phyloP scores from a whole-genome alignment of 2,329 filamentous ascomycete genomes.

The Sordariomycetes sp. region DNA sequence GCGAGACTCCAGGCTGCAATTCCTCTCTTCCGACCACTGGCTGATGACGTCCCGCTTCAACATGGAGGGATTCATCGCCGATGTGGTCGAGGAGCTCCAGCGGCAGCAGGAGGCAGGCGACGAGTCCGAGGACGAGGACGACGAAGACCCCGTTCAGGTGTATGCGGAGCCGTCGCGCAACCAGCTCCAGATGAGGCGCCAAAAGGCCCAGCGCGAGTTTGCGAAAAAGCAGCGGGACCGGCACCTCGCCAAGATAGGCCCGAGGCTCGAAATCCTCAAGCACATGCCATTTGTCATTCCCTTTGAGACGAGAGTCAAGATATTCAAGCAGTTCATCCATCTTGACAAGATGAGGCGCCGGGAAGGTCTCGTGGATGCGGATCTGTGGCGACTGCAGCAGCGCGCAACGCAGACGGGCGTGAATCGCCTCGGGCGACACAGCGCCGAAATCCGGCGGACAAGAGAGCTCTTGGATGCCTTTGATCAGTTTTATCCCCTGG shows the following conservation, averaged over 20 bases:
- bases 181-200: conserved; percentile 52
- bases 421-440: conserved; percentile 2
- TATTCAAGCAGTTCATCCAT: conserved; percentile 86
- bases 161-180: conserved; percentile 34
- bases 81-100: conserved; percentile 73
- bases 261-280: conserved; percentile 79
- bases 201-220: conserved; percentile 53
- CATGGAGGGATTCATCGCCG: conserved; percentile 76
- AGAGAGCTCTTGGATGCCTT: conserved; percentile 58
- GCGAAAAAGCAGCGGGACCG: conserved; percentile 58
- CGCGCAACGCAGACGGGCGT: neutral
- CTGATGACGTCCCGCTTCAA: conserved; percentile 83
- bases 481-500: conserved; percentile 69
- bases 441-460: neutral
- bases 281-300: conserved; percentile 98
- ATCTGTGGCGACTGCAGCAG: conserved; percentile 10
- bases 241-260: conserved; percentile 68
- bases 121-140: conserved; percentile 7
- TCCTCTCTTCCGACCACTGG: conserved; percentile 80
- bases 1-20: conserved; percentile 77
- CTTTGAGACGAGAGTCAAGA: conserved; percentile 80
- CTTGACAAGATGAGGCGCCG: conserved; percentile 68
- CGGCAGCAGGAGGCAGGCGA: conserved; percentile 9
- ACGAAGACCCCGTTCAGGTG: neutral
- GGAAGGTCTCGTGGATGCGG: conserved; percentile 43